These are phyloP conservation scores for Hypsizygus ulmarius DNA, from an alignment of 1,284 basidiomycete genomes.

Conservation along the genomic window DNA sequence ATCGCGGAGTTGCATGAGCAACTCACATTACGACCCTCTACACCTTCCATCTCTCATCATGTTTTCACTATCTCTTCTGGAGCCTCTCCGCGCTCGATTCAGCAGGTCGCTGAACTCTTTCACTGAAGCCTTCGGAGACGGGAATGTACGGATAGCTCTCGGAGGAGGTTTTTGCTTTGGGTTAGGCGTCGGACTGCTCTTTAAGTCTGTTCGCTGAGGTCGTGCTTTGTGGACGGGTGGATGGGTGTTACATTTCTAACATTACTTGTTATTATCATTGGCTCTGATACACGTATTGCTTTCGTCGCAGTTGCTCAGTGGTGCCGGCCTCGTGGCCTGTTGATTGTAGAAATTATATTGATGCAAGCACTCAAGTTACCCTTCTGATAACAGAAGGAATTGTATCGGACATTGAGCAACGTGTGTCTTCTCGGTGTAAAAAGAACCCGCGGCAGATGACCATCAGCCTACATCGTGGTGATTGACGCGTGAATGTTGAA, in stretches of 20 bases:
- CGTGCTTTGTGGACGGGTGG: neutral
- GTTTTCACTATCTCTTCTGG: slow-evolving; percentile 38
- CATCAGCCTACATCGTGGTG: too few relatives aligned
- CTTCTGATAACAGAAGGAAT: too few relatives aligned
- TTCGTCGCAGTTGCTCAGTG: too few relatives aligned
- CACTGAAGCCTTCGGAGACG: slow-evolving; percentile 24
- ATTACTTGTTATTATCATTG: neutral
- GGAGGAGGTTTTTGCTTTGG: slow-evolving; percentile 37
- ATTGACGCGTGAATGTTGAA: too few relatives aligned
- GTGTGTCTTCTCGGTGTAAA: too few relatives aligned
- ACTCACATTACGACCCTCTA: slow-evolving; percentile 33
- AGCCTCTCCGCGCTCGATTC: slow-evolving; percentile 30
- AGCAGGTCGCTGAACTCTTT: slow-evolving; percentile 22
- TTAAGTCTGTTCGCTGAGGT: slow-evolving; percentile 6
- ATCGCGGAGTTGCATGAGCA: slow-evolving; percentile 7
- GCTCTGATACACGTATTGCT: too few relatives aligned
- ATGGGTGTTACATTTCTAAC: neutral
- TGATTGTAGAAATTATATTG: too few relatives aligned
- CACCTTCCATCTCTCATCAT: slow-evolving; percentile 41
- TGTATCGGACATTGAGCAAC: too few relatives aligned
- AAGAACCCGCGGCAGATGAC: too few relatives aligned
- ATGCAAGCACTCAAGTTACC: too few relatives aligned
- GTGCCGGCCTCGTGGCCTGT: too few relatives aligned
- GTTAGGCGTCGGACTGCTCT: slow-evolving; percentile 29
- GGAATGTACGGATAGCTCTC: slow-evolving; percentile 27